These are phyloP conservation scores for Debaryomycetaceae sp. DNA, from an alignment of 1,139 yeast genomes.

Conservation along the genomic window DNA sequence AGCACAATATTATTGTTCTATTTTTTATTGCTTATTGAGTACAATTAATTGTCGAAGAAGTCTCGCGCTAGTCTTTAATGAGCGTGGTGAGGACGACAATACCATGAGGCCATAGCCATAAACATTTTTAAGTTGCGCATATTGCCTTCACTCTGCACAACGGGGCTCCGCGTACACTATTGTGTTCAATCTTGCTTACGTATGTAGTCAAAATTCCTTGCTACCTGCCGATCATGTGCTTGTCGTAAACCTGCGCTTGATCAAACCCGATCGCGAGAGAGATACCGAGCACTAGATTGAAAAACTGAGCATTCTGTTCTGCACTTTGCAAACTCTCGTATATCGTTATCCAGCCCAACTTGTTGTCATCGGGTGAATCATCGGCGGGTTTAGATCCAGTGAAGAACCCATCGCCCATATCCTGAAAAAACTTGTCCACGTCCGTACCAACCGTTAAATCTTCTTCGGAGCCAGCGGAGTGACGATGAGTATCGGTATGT, in stretches of 20 bases:
- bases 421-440: slow-evolving; percentile 32
- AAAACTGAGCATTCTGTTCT: slow-evolving; percentile 24
- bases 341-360: slow-evolving; percentile 61
- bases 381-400: slow-evolving; percentile 44
- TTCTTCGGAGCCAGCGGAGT: slow-evolving; percentile 8
- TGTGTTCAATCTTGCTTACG: too few species aligned
- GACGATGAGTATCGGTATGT: not conserved
- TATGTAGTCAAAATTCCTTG: too few species aligned
- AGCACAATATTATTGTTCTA: too few species aligned
- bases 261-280: slow-evolving; percentile 52
- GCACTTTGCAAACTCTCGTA: too few species aligned
- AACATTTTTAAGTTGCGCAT: too few species aligned
- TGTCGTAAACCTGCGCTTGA: not conserved
- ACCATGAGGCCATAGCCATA: too few species aligned
- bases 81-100: too few species aligned
- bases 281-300: slow-evolving; percentile 51
- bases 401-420: slow-evolving; percentile 58
- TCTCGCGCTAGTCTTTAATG: too few species aligned
- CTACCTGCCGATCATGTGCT: not conserved
- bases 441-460: slow-evolving; percentile 31
- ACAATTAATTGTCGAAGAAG: too few species aligned
- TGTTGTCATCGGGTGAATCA: slow-evolving; percentile 56
- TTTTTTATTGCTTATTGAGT: too few species aligned
- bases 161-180: too few species aligned
- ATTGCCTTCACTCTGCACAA: too few species aligned